Conservation (phyloP, 495 filamentous ascomycete genomes). For the Tetracladium setigerum region DNA sequence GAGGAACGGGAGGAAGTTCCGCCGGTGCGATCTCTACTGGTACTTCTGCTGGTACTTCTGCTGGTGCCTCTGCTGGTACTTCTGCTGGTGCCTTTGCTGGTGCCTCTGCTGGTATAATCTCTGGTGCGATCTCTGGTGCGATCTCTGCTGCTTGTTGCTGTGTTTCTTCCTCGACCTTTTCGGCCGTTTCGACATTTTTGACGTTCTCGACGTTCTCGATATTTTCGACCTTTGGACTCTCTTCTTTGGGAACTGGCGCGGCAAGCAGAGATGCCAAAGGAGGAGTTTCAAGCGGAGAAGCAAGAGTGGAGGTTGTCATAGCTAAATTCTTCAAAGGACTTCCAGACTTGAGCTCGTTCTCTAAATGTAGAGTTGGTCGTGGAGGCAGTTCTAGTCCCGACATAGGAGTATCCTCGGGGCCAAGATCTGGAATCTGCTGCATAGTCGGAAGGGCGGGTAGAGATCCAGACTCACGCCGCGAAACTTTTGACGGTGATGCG, state of each 20-base stretch:
- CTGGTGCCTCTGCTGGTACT: not conserved
- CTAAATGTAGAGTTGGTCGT: not conserved
- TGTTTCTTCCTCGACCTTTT: constrained; percentile 8
- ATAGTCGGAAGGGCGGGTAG: not conserved
- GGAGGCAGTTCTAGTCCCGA: constrained; percentile 1
- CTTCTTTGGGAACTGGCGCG: not conserved
- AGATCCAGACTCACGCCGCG: constrained; percentile 14
- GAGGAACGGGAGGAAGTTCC: constrained; percentile 8
- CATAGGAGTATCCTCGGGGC: constrained; percentile 1
- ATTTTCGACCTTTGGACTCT: not conserved
- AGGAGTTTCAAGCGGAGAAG: constrained; percentile 11
- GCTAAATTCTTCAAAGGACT: constrained; percentile 21
- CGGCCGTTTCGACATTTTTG: too few species aligned
- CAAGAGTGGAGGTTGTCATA: constrained; percentile 13
- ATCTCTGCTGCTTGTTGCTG: constrained; percentile 5
- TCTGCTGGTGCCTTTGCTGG: constrained; percentile 1
- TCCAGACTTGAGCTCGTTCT: constrained; percentile 2
- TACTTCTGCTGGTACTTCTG: not conserved
- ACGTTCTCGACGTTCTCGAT: too few species aligned
- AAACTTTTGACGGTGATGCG: constrained; percentile 22
- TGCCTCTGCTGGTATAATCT: constrained; percentile 5
- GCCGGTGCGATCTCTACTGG: constrained; percentile 6
- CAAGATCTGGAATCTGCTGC: not conserved
- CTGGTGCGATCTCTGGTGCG: constrained; percentile 5
- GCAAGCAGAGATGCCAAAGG: not conserved